phyloP scores from a whole-genome alignment of 805 yeast genomes.

The Hanseniaspora lachancei region DNA sequence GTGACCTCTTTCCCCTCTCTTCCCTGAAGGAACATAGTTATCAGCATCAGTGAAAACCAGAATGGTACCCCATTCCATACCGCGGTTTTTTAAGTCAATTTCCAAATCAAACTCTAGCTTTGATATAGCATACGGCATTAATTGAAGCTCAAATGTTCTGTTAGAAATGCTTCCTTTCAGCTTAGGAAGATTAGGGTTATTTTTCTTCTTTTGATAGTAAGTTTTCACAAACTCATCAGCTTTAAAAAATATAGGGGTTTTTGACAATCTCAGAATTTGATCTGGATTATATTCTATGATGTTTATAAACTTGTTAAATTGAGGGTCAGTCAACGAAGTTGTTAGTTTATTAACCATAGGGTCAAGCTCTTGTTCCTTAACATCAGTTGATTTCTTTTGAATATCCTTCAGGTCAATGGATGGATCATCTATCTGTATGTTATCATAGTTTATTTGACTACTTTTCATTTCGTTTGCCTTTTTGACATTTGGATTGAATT shows the following conservation, averaged over 20 bases:
- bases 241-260: conserved; percentile 14
- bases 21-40: conserved; percentile 47
- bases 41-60: conserved; percentile 63
- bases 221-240: conserved; percentile 8
- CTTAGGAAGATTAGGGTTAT: neutral
- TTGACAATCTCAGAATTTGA: conserved; percentile 58
- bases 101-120: conserved; percentile 51
- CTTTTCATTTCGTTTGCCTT: conserved; percentile 35
- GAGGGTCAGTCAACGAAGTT: conserved; percentile 54
- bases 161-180: conserved; percentile 26
- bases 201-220: neutral
- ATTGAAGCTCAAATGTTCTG: conserved; percentile 69
- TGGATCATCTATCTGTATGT: conserved; percentile 38
- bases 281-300: conserved; percentile 67
- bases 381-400: conserved; percentile 16
- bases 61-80: conserved; percentile 98
- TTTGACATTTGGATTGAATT: conserved; percentile 38
- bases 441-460: conserved; percentile 22
- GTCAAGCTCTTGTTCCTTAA: conserved; percentile 17
- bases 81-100: conserved; percentile 35
- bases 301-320: conserved; percentile 66
- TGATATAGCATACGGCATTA: conserved; percentile 86
- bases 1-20: conserved; percentile 52
- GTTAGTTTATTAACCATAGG: conserved; percentile 39
- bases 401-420: conserved; percentile 26